Evolutionary conservation across 1,284 basidiomycete genomes (phyloP).

Genomic region (Sporisorium scitamineum): DNA sequence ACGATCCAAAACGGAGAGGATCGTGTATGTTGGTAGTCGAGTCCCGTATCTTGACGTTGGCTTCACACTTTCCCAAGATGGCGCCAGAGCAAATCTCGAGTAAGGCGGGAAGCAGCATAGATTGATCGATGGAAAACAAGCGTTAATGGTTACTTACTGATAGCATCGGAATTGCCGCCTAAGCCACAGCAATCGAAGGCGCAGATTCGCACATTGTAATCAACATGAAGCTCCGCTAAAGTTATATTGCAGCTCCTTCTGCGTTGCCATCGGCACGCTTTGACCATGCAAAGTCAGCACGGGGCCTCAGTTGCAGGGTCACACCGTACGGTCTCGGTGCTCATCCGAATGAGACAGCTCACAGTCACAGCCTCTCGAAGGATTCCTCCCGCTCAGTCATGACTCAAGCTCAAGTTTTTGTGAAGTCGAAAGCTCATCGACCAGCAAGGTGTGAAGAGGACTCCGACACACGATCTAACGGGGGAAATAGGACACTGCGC

Average conservation of each 20-base stretch:
- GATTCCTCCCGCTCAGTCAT: background rate
- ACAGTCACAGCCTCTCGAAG: background rate
- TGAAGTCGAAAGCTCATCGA: background rate
- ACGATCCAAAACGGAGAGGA: background rate
- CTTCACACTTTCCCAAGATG: background rate
- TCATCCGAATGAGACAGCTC: background rate
- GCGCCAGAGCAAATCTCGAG: background rate
- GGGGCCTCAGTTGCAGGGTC: too few species aligned
- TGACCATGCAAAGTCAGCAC: too few species aligned
- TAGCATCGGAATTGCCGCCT: too few species aligned
- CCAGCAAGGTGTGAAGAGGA: background rate
- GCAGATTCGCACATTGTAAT: too few species aligned
- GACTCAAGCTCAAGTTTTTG: background rate
- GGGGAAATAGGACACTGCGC: background rate
- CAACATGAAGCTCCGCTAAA: too few species aligned
- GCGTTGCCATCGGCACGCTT: too few species aligned
- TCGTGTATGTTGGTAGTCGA: background rate
- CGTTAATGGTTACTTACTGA: too few species aligned
- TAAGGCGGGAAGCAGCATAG: background rate
- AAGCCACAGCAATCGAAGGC: too few species aligned
- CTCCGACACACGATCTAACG: background rate
- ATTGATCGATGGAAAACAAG: background rate
- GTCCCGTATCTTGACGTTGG: too few species aligned
- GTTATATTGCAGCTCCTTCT: too few species aligned
- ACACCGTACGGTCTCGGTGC: background rate